Evolutionary conservation across 2,329 filamentous ascomycete species (phyloP).

Genomic region (Macrophomina phaseolina): DNA sequence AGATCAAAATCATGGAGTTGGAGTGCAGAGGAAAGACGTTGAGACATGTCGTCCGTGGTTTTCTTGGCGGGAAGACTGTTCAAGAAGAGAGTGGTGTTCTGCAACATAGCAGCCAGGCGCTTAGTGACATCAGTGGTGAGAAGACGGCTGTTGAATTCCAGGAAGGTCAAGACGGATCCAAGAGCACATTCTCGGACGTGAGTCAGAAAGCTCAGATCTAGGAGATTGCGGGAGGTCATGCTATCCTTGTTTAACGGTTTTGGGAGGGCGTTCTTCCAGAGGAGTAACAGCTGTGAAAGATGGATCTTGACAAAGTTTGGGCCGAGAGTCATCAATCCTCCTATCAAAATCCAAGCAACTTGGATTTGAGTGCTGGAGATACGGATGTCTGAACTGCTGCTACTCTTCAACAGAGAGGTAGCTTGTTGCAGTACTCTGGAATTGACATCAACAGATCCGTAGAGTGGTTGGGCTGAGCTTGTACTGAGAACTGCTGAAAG

Average conservation of each 20-base stretch:
- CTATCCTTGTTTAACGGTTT: conserved; percentile 95
- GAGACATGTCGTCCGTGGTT: conserved; percentile 82
- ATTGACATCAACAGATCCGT: conserved; percentile 95
- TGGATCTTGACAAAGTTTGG: conserved; percentile 99
- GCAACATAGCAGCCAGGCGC: conserved; percentile 89
- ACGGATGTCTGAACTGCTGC: conserved; percentile 86
- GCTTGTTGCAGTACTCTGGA: conserved; percentile 90
- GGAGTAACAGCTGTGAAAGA: conserved; percentile 85
- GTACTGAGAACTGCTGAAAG: conserved; percentile 90
- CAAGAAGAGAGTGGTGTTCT: conserved; percentile 91
- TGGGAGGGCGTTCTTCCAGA: conserved; percentile 97
- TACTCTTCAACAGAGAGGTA: conserved; percentile 89
- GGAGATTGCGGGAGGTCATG: conserved; percentile 77
- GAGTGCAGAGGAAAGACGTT: conserved; percentile 81
- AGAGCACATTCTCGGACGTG: conserved; percentile 95
- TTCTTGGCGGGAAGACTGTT: conserved; percentile 83
- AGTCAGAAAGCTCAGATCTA: conserved; percentile 90
- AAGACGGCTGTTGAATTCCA: conserved; percentile 90
- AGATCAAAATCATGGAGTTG: conserved; percentile 89
- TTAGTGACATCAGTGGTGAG: conserved; percentile 94
- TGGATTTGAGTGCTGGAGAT: conserved; percentile 95
- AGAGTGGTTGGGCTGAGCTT: conserved; percentile 83
- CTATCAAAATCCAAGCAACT: conserved; percentile 96
- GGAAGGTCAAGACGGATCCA: conserved; percentile 86
- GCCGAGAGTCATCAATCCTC: conserved; percentile 92